These are phyloP conservation scores for Ophiobolus disseminans DNA, from an alignment of 2,329 filamentous ascomycete genomes.

Conservation along the genomic window DNA sequence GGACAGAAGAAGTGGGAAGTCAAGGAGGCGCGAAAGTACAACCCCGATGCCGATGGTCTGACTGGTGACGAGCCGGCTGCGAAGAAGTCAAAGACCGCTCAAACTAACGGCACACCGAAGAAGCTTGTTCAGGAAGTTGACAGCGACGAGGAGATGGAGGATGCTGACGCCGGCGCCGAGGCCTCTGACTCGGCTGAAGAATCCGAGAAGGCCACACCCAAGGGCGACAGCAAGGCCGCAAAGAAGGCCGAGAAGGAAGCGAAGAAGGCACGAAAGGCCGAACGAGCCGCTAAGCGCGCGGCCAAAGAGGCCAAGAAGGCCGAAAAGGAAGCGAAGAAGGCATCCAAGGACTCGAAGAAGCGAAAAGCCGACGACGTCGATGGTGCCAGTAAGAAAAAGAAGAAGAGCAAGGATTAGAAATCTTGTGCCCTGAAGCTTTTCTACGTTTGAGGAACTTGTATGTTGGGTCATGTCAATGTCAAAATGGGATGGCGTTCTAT, in stretches of 20 bases:
- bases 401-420: constrained; percentile 60
- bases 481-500: constrained; percentile 26
- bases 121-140: constrained; percentile 59
- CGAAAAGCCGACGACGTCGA: constrained; percentile 56
- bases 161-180: constrained; percentile 46
- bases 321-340: constrained; percentile 60
- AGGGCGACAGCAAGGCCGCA: constrained; percentile 48
- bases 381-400: constrained; percentile 65
- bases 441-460: constrained; percentile 12
- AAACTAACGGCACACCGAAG: constrained; percentile 51
- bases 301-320: constrained; percentile 61
- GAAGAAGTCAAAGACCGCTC: constrained; percentile 57
- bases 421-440: not conserved
- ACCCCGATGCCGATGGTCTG: constrained; percentile 88
- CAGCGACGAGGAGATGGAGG: constrained; percentile 52
- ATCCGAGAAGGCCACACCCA: constrained; percentile 46
- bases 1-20: constrained; percentile 78
- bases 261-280: constrained; percentile 53
- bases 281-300: constrained; percentile 47
- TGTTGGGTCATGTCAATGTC: constrained; percentile 15
- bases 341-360: constrained; percentile 62
- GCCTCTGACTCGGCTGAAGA: constrained; percentile 46
- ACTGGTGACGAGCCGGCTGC: constrained; percentile 70
- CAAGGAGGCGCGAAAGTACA: constrained; percentile 94
- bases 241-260: constrained; percentile 53